A percentile compares a stretch with the other conserved stretches of the same genome.
Conservation (phyloP, 2,329 filamentous ascomycete genomes). For the Penicillium griseofulvum region DNA sequence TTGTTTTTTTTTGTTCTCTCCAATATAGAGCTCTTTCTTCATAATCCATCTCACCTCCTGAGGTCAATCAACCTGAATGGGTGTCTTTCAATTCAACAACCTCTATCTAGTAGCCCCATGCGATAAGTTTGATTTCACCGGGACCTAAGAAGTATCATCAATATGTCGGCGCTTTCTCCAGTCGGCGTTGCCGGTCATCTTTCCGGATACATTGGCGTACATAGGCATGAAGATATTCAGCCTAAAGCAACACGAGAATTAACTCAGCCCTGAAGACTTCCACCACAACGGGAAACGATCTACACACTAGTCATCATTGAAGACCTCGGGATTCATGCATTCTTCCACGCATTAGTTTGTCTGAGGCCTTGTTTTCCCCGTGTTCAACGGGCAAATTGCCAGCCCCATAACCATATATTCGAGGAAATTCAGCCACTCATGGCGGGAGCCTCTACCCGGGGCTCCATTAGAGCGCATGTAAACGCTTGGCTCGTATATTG, state of each 20-base stretch:
- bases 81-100: neutral
- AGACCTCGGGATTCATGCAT: neutral
- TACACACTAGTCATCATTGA: neutral
- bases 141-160: neutral
- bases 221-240: neutral
- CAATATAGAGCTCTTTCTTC: too few species aligned
- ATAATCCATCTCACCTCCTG: too few species aligned
- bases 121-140: too few species aligned
- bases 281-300: constrained; percentile 6
- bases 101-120: neutral
- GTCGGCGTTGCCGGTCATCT: neutral
- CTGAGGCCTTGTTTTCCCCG: neutral
- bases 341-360: neutral
- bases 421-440: neutral
- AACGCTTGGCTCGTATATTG: neutral
- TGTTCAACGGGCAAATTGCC: neutral
- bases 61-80: neutral
- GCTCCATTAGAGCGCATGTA: neutral
- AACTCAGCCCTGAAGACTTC: neutral
- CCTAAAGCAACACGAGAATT: neutral
- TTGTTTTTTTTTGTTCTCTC: neutral
- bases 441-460: too few species aligned
- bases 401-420: too few species aligned
- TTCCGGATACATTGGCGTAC: neutral
- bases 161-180: neutral